These are phyloP conservation scores for Diaporthe ampelina DNA, from an alignment of 2,329 filamentous ascomycete species.

Conservation along the genomic window DNA sequence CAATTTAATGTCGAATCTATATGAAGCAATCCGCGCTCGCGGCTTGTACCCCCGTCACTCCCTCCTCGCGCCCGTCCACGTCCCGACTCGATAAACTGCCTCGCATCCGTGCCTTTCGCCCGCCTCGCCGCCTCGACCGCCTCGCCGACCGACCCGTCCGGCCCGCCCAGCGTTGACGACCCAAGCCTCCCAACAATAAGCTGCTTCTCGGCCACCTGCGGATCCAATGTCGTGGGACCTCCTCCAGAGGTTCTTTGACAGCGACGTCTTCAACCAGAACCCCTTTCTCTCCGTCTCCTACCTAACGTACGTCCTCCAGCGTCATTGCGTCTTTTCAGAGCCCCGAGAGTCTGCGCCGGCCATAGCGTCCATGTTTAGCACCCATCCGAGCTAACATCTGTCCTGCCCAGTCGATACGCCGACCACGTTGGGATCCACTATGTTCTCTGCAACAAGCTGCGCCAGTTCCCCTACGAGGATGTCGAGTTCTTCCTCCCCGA, in stretches of 20 bases:
- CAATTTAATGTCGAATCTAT: conserved; percentile 51
- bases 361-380: conserved; percentile 34
- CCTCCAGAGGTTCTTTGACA: conserved; percentile 91
- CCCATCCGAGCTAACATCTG: conserved; percentile 35
- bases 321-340: conserved; percentile 42
- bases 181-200: conserved; percentile 36
- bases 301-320: conserved; percentile 76
- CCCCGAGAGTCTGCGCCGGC: conserved; percentile 22
- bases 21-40: conserved; percentile 55
- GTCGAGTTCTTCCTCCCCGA: conserved; percentile 94
- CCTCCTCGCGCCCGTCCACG: conserved; percentile 48
- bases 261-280: conserved; percentile 93
- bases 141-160: not conserved
- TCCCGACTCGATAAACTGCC: conserved; percentile 41
- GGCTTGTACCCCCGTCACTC: conserved; percentile 45
- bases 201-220: conserved; percentile 43
- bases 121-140: not conserved
- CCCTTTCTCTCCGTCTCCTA: conserved; percentile 91
- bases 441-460: conserved; percentile 88
- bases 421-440: conserved; percentile 93
- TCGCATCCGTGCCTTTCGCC: conserved; percentile 19
- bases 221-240: conserved; percentile 84
- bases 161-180: conserved; percentile 43
- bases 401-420: conserved; percentile 78
- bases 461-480: conserved; percentile 90